Evolutionary conservation across 1,284 basidiomycete genomes (phyloP).

Genomic region (Inonotus hispidus): DNA sequence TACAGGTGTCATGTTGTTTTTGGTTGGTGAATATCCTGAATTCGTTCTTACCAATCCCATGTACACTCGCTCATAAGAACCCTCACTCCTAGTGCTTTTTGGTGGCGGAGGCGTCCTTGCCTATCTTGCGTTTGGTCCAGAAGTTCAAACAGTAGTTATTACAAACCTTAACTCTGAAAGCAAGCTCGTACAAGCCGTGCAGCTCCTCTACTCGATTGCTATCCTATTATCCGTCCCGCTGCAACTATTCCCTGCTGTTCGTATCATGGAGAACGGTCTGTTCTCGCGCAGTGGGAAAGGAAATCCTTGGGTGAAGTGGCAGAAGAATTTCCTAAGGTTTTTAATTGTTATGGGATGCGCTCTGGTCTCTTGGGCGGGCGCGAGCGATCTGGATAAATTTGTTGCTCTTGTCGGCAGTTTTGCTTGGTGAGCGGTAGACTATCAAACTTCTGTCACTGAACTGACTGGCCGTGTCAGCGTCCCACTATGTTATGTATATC

Average conservation of each 20-base stretch:
- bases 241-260: conserved; percentile 95
- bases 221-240: conserved; percentile 93
- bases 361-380: conserved; percentile 77
- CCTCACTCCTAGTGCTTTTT: conserved; percentile 62
- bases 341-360: conserved; percentile 73
- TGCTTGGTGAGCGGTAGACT: conserved; percentile 70
- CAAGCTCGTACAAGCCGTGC: conserved; percentile 86
- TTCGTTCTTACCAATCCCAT: neutral
- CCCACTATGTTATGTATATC: conserved; percentile 92
- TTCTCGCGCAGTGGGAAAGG: conserved; percentile 87
- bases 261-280: conserved; percentile 96
- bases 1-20: conserved; percentile 85
- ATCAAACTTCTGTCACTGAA: neutral
- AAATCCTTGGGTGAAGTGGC: conserved; percentile 70
- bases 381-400: conserved; percentile 93
- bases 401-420: conserved; percentile 92
- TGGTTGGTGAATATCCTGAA: conserved; percentile 46
- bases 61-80: conserved; percentile 3
- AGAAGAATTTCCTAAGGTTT: conserved; percentile 90
- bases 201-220: conserved; percentile 87
- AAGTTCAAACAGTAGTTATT: conserved; percentile 91
- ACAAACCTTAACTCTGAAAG: conserved; percentile 87
- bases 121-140: conserved; percentile 84
- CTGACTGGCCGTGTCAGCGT: conserved; percentile 49
- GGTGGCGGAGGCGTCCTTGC: conserved; percentile 86